Evolutionary conservation across 352 stramenopile genomes (phyloP).

Genomic region (Saprolegnia parasitica): DNA sequence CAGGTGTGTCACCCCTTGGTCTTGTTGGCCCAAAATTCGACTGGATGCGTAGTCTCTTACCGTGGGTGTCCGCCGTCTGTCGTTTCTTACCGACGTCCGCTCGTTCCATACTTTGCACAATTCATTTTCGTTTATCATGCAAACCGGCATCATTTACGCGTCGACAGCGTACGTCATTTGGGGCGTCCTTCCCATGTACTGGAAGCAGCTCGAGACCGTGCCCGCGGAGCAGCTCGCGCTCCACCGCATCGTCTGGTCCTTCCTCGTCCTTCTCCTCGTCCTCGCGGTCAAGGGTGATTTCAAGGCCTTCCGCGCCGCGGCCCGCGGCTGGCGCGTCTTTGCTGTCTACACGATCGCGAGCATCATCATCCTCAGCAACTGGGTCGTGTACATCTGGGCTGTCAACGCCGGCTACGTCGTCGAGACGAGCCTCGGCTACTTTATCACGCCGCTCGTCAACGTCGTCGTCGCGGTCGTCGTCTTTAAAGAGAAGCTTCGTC

Average conservation of each 20-base stretch:
- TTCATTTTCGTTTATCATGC: too few species aligned
- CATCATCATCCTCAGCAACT: conserved; percentile 2
- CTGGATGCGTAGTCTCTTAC: too few species aligned
- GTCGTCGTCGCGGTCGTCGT: conserved; percentile 18
- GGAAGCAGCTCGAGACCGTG: conserved; percentile 17
- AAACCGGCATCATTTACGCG: too few species aligned
- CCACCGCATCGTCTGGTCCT: conserved; percentile 27
- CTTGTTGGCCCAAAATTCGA: too few species aligned
- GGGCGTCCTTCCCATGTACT: conserved; percentile 17
- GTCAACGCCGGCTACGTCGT: conserved; percentile 10
- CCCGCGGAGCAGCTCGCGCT: neutral
- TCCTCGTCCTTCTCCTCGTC: conserved; percentile 1
- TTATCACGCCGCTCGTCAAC: conserved; percentile 23
- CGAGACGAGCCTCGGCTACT: conserved; percentile 23
- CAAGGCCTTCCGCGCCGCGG: neutral
- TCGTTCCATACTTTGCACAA: too few species aligned
- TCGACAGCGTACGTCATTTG: too few species aligned
- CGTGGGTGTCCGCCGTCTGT: too few species aligned
- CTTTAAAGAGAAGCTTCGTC: neutral
- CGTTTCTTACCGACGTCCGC: too few species aligned
- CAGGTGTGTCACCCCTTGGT: too few species aligned
- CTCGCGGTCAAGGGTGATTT: neutral
- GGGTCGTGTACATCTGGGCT: conserved; percentile 4
- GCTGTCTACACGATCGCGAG: conserved; percentile 9
- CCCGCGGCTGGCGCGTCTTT: neutral